These are phyloP conservation scores for Spironucleus salmonicida DNA, from an alignment of 208 protist species.

Conservation along the genomic window DNA sequence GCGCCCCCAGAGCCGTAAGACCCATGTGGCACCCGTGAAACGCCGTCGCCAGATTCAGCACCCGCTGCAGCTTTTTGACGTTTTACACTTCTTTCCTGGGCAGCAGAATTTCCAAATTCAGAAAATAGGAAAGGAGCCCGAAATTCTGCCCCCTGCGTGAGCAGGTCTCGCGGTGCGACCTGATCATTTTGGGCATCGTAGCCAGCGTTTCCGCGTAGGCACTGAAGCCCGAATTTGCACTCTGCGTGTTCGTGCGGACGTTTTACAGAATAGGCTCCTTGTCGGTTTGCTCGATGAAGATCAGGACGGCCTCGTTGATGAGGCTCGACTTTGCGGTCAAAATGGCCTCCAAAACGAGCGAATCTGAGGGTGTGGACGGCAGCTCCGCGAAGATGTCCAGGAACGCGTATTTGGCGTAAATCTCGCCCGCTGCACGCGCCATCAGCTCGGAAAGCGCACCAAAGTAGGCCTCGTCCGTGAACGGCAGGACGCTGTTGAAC, in stretches of 20 bases:
- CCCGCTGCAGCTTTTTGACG: not conserved
- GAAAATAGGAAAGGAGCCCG: not conserved
- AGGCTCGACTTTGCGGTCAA: not conserved
- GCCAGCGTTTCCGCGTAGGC: not conserved
- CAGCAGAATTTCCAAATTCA: not conserved
- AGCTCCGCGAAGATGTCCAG: not conserved
- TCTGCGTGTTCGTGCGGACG: not conserved
- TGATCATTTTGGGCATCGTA: not conserved
- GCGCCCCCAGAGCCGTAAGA: not conserved
- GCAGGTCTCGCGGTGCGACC: not conserved
- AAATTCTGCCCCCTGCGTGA: not conserved
- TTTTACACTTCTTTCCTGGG: not conserved
- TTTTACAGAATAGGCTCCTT: not conserved
- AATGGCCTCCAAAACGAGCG: not conserved
- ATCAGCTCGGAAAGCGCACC: not conserved
- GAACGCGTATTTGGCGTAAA: not conserved
- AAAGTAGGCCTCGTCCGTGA: not conserved
- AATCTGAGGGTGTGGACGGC: not conserved
- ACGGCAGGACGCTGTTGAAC: not conserved
- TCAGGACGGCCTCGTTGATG: not conserved
- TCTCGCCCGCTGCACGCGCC: not conserved
- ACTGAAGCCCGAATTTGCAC: not conserved
- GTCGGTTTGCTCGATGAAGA: not conserved
- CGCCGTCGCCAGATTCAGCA: not conserved
- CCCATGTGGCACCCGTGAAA: not conserved